Conservation (phyloP, 768 basidiomycete species). For the Naganishia vaughanmartiniae region DNA sequence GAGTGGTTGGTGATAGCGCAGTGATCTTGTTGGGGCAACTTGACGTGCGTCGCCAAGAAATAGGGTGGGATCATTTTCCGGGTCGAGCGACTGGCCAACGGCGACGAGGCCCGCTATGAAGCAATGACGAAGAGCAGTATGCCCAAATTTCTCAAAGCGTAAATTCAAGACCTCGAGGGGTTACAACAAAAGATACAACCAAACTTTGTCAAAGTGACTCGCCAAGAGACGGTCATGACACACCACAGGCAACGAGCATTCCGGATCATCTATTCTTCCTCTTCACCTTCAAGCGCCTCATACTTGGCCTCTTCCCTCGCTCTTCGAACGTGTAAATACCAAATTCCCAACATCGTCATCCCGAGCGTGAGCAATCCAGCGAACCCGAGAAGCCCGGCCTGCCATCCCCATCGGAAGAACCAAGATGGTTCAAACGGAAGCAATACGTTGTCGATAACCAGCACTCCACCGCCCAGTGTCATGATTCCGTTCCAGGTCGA, state of each 20-base stretch:
- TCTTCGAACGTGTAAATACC: slow-evolving; percentile 61
- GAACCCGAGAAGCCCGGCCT: slow-evolving; percentile 53
- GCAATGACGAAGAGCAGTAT: too few relatives aligned
- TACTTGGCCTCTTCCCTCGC: slow-evolving; percentile 83
- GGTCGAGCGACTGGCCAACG: too few relatives aligned
- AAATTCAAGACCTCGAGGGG: too few relatives aligned
- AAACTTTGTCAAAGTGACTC: background rate
- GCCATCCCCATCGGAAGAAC: slow-evolving; percentile 56
- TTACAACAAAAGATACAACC: background rate
- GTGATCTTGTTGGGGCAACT: too few relatives aligned
- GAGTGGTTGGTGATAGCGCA: too few relatives aligned
- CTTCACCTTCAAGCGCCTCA: slow-evolving; percentile 75
- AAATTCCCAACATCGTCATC: slow-evolving; percentile 60
- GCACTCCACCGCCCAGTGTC: slow-evolving; percentile 80
- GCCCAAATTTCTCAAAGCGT: too few relatives aligned
- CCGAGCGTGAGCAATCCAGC: slow-evolving; percentile 63
- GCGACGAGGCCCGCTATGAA: too few relatives aligned
- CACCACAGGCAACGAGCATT: background rate
- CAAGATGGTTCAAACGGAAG: slow-evolving; percentile 81
- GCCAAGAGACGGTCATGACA: background rate
- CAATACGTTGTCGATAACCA: slow-evolving; percentile 79
- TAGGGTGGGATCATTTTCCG: too few relatives aligned
- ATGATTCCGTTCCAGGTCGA: slow-evolving; percentile 20
- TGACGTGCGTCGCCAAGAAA: too few relatives aligned
- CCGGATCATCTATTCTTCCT: slow-evolving; percentile 35